Evolutionary conservation across 257 asterid genomes (phyloP), one percentile per base, ranked within the genome.

Genomic region (Solanum rostratum): DNA sequence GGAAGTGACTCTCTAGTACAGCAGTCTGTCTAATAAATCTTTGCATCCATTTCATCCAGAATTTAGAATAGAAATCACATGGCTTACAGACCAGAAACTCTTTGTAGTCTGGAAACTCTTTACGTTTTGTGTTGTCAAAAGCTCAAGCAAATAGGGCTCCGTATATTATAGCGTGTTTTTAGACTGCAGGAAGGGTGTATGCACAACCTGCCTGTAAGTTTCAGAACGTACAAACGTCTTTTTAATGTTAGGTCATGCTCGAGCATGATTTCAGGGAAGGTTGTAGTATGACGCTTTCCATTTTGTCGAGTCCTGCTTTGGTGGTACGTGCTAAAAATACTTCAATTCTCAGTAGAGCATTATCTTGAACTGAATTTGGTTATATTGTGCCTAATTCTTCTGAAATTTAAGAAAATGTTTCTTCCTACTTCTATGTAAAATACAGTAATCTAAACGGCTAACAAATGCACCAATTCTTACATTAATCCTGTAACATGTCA

Each of bases 1-100:
- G 92, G 90, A 87, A 90, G 87, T 83, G 86, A 90, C 87, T 86
- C 84, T 84, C 85, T 83, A 85, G 16, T 85, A 63, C 76, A 86
- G 16, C 59, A 83, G 55, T 81, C 49, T 54, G 80, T 87, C 50
- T 66, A 68, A 83, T 39, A 78, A 78, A 52, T 78, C 22, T 50
- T 78, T 30, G 63, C 82, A 24, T 27, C 39, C 59, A 45, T 45
- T 73, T 73, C 81, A 45, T 50, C 43, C 43, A 24, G 43, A 49
- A 15, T 15, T 24, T 49, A 50, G 46, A 50, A 50, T 19, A 49
- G 82, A 16, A 50, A 78, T 20, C 63, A 9, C 45, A 24, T 30
- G 82, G 82, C 54, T 63, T 13, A 27, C 70, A 63, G 79, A 19
- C 53, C 19, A 8, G 52, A 69, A 69, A 19, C 79, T 69, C 46